A percentile compares a stretch with the other conserved stretches of the same genome.
These are phyloP conservation scores for Candida awuae DNA, from an alignment of 805 yeast genomes.

Conservation along the genomic window DNA sequence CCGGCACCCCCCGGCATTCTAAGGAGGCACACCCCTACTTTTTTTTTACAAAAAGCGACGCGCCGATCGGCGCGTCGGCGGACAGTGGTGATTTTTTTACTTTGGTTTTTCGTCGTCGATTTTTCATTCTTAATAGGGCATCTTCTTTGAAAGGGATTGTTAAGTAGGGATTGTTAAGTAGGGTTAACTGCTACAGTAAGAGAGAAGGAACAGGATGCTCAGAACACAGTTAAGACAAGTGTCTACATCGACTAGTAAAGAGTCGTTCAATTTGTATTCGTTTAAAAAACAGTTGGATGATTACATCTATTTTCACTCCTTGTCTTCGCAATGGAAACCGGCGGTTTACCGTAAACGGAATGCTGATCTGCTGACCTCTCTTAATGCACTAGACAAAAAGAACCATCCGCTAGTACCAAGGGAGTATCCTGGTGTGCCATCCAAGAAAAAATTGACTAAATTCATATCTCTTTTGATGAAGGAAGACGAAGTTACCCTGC, in stretches of 20 bases:
- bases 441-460: constrained; percentile 17
- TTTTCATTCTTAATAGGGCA: background rate
- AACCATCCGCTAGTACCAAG: constrained; percentile 25
- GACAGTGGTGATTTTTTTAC: background rate
- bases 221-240: background rate
- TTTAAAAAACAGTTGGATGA: constrained; percentile 26
- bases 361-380: constrained; percentile 15
- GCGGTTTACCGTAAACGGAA: constrained; percentile 22
- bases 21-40: too few species aligned
- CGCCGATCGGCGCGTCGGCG: constrained; percentile 2
- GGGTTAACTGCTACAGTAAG: background rate
- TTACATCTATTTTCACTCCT: constrained; percentile 20
- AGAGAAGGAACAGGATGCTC: background rate
- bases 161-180: background rate
- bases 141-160: background rate
- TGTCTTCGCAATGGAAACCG: constrained; percentile 19
- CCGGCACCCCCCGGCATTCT: too few species aligned
- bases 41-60: background rate
- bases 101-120: background rate
- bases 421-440: constrained; percentile 21
- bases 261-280: constrained; percentile 10
- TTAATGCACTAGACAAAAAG: constrained; percentile 19
- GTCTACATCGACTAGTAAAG: background rate
- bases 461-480: constrained; percentile 21
- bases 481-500: constrained; percentile 19